phyloP scores from a whole-genome alignment of 139 green algal species.

The Mesotaenium endlicherianum region DNA sequence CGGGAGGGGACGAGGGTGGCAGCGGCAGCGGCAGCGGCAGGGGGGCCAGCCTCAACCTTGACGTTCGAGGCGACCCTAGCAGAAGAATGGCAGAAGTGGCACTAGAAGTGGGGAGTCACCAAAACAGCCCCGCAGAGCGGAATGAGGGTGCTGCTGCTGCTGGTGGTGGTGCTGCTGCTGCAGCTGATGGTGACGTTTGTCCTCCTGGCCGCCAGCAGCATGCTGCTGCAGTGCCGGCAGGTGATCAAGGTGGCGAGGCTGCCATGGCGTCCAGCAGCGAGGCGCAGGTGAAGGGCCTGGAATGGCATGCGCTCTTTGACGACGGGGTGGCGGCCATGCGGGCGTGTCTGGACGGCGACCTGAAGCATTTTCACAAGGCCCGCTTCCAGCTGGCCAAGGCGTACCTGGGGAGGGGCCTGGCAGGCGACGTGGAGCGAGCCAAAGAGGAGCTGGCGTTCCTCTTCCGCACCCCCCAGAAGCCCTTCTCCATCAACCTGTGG shows the following conservation, averaged over 20 bases:
- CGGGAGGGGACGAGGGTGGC: no score
- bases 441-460: constrained; percentile 44
- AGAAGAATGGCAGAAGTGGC: no score
- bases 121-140: no score
- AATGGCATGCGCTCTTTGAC: constrained; percentile 24
- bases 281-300: neutral
- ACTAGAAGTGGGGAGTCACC: no score
- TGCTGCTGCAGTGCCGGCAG: neutral
- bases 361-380: constrained; percentile 52
- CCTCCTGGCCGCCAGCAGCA: no score
- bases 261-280: neutral
- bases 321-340: constrained; percentile 26
- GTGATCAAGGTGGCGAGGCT: neutral
- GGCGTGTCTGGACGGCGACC: constrained; percentile 37
- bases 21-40: no score
- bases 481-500: constrained; percentile 38
- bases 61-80: no score
- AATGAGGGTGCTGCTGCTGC: no score
- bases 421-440: constrained; percentile 31
- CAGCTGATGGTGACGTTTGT: no score
- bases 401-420: neutral
- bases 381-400: constrained; percentile 27
- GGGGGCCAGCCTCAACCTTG: no score
- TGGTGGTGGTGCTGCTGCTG: no score
- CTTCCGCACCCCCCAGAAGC: constrained; percentile 22